A percentile compares a stretch with the other conserved stretches of the same genome.
phyloP scores from a whole-genome alignment of 345 rosid genomes.

The Alliaria petiolata region DNA sequence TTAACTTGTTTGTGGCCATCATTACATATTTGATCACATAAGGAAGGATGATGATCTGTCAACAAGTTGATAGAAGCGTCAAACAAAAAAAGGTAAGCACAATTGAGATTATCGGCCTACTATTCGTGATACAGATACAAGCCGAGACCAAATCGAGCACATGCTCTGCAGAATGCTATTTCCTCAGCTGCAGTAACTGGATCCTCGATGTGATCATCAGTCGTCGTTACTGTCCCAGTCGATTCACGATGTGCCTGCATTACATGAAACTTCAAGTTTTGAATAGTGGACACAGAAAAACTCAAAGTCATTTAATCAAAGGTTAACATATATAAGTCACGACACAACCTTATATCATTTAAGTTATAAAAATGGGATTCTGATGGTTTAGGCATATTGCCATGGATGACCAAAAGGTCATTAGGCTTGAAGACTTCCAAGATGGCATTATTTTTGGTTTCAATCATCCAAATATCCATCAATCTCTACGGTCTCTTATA shows the following conservation, averaged over 20 bases:
- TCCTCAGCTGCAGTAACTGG: slow-evolving; percentile 94
- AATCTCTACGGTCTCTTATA: no score
- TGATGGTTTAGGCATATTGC: not conserved
- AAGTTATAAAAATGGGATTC: not conserved
- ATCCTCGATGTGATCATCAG: slow-evolving; percentile 43
- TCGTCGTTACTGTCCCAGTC: slow-evolving; percentile 65
- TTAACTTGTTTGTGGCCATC: not conserved
- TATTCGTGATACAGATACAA: slow-evolving; percentile 83
- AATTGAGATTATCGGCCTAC: slow-evolving; percentile 27
- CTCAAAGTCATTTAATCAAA: not conserved
- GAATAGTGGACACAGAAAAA: not conserved
- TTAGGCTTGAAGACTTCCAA: no score
- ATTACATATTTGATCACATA: not conserved
- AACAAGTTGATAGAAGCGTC: not conserved
- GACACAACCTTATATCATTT: not conserved
- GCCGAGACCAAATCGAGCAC: slow-evolving; percentile 97
- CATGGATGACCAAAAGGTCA: not conserved
- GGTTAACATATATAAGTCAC: not conserved
- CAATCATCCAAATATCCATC: no score
- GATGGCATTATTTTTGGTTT: no score
- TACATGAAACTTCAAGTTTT: not conserved
- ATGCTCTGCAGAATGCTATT: slow-evolving; percentile 91
- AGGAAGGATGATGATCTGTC: not conserved
- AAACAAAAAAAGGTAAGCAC: not conserved
- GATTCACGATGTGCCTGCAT: slow-evolving; percentile 91